Evolutionary conservation across 2,329 filamentous ascomycete species (phyloP).

Genomic region (Triangularia verruculosa): DNA sequence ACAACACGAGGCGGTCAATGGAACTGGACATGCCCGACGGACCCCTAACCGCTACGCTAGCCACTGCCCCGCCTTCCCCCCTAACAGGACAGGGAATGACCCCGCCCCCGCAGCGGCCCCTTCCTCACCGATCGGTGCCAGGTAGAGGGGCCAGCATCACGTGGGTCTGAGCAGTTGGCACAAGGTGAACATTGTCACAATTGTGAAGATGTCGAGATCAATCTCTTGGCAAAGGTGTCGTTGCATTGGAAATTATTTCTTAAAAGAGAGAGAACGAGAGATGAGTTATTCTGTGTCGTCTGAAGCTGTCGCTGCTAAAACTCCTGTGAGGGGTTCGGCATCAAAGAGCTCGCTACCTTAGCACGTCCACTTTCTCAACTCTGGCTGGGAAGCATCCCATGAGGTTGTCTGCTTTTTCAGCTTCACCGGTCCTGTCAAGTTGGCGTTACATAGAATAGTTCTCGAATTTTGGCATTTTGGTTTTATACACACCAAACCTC

Average conservation of each 20-base stretch:
- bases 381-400: neutral
- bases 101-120: constrained; percentile 15
- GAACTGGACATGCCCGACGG: neutral
- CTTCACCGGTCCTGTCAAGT: neutral
- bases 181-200: too few species aligned
- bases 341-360: neutral
- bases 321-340: neutral
- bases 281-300: too few species aligned
- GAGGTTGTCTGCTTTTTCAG: neutral
- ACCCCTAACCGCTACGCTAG: constrained; percentile 1
- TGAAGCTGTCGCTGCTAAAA: too few species aligned
- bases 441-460: neutral
- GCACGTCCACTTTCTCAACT: neutral
- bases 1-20: constrained; percentile 5
- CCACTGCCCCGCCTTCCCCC: neutral
- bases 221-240: neutral
- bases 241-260: neutral
- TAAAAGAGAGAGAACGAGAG: too few species aligned
- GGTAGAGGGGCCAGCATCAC: constrained; percentile 1
- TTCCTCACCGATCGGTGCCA: neutral
- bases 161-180: neutral
- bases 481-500: neutral
- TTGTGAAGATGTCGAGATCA: neutral
- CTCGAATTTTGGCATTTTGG: neutral
- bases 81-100: neutral